phyloP scores from a whole-genome alignment of 805 yeast genomes.

The Wickerhamomyces strasburgensis region DNA sequence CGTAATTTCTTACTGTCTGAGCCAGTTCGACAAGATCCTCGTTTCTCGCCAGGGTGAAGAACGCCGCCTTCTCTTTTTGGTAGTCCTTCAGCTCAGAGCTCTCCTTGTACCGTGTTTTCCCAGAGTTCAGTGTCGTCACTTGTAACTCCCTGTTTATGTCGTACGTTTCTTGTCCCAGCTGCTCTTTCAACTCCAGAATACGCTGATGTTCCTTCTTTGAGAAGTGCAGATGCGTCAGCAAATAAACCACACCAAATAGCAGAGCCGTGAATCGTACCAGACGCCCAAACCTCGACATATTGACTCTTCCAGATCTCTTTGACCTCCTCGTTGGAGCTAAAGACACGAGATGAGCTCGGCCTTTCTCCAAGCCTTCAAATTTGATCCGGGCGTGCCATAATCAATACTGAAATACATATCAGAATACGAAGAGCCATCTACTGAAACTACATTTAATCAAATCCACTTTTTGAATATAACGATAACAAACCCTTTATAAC shows the following conservation, averaged over 20 bases:
- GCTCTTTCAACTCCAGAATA: constrained; percentile 31
- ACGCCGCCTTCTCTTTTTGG: constrained; percentile 51
- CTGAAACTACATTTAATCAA: no score
- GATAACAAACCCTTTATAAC: no score
- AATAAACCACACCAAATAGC: constrained; percentile 12
- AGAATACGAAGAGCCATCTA: no score
- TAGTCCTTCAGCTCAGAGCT: constrained; percentile 38
- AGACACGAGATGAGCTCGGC: no score
- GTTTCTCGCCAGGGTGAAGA: constrained; percentile 39
- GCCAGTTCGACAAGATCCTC: constrained; percentile 35
- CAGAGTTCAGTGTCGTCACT: not conserved
- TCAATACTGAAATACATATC: no score
- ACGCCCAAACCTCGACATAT: constrained; percentile 14
- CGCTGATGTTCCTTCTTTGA: constrained; percentile 17
- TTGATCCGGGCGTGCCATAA: no score
- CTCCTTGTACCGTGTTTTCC: constrained; percentile 34
- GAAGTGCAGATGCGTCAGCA: constrained; percentile 15
- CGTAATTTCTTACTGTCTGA: constrained; percentile 58
- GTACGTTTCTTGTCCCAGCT: constrained; percentile 15
- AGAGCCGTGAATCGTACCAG: constrained; percentile 18
- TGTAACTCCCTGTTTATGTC: constrained; percentile 14
- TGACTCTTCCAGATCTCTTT: no score
- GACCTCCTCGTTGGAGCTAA: no score
- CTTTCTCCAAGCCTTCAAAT: no score
- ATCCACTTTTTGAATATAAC: no score